Evolutionary conservation across 169 alveolate genomes (phyloP).

Genomic region (Plasmodium falciparum): DNA sequence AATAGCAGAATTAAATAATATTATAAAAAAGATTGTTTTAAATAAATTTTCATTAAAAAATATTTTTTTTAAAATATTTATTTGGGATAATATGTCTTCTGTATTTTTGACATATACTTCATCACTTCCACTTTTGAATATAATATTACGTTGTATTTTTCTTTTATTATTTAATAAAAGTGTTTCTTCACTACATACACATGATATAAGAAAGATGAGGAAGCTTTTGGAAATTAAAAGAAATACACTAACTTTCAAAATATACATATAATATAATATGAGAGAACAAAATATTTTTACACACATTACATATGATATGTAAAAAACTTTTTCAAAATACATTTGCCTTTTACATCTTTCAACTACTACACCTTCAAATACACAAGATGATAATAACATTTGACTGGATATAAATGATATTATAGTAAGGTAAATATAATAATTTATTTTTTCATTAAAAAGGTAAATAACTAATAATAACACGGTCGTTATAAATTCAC

Average conservation of each 20-base stretch:
- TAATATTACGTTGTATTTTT: constrained; percentile 22
- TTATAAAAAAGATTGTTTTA: constrained; percentile 42
- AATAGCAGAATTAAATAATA: constrained; percentile 65
- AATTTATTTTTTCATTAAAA: constrained; percentile 47
- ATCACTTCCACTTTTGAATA: constrained; percentile 42
- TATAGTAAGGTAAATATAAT: constrained; percentile 22
- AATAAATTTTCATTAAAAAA: constrained; percentile 53
- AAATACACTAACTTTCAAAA: constrained; percentile 48
- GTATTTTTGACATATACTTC: constrained; percentile 27
- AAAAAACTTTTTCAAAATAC: constrained; percentile 52
- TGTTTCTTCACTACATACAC: constrained; percentile 65
- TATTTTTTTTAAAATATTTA: constrained; percentile 31
- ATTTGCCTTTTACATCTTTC: constrained; percentile 47
- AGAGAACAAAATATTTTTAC: constrained; percentile 63
- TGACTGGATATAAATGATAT: constrained; percentile 44
- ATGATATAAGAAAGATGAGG: constrained; percentile 41
- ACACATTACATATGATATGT: constrained; percentile 70
- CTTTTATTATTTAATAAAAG: constrained; percentile 35
- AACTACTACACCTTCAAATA: constrained; percentile 70
- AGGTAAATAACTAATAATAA: constrained; percentile 41
- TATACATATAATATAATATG: constrained; percentile 48
- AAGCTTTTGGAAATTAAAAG: constrained; percentile 54
- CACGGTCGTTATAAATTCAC: constrained; percentile 36
- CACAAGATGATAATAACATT: constrained; percentile 63
- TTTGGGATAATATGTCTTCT: constrained; percentile 32